Evolutionary conservation across 805 yeast species (phyloP), one percentile per base, ranked within the genome.

Genomic region (Huiozyma sinensis): DNA sequence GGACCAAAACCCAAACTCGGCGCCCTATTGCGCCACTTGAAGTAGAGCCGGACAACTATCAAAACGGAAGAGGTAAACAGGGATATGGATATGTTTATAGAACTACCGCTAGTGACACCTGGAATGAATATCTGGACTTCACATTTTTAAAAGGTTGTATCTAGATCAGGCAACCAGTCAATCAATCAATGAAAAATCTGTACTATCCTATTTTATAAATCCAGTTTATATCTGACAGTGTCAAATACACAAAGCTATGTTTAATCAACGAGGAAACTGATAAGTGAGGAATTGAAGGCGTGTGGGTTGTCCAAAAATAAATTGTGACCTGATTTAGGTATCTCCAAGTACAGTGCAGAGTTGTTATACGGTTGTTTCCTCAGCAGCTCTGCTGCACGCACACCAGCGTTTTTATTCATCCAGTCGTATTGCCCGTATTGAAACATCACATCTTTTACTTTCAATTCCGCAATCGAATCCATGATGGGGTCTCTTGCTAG

Each of bases 371-470:
- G 47, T 8, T 39, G 10, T 1, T 39, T 31, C 13, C 50, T 49
- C 11, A 49, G 45, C 10, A 46, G 44, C 27, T 51, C 49, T 11
- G 44, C 49, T 41, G 49, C 52, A 42, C 35, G 40, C 33, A 45
- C 49, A 1, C 82, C 83, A 0, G 81, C 81, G 36, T 65, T 69
- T 1, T 70, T 60, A 53, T 77, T 73, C 90, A 83, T 83, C 70
- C 83, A 83, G 55, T 83, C 94, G 50, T 69, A 75, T 50, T 79
- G 74, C 0, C 92, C 94, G 58, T 81, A 83, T 32, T 66, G 29
- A 32, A 65, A 47, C 49, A 76, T 58, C 3, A 72, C 63, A 34
- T 67, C 61, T 7, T 57, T 50, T 2, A 54, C 55, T 8, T 65
- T 51, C 17, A 70, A 59, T 10, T 57, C 50, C 4, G 57, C 52